Base-by-base conservation (phyloP, 352 stramenopile species). In the Aphanomyces stellatus region DNA sequence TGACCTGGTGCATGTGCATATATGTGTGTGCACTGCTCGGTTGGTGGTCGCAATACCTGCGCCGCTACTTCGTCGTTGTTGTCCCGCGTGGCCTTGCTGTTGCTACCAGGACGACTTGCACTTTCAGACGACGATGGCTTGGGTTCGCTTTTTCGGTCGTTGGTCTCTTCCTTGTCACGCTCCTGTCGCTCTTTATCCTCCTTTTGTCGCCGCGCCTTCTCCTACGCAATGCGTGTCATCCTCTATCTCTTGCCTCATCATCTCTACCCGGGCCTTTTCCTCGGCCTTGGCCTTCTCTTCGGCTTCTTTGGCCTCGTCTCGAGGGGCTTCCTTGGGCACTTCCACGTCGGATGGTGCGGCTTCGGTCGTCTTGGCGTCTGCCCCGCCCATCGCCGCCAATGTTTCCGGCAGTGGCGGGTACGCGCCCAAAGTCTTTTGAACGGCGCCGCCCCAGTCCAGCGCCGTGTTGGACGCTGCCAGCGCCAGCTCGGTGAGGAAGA, bases 401-500 rank as follows among this genome's bases (percentile, higher is more conserved):
- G 22, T 95, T 80, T 3, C 75, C 71, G 4, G 76, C 78, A 91
- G 60, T 19, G 82, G 83, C n/a, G 83, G 80, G 7, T 88, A 76
- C 59, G 87, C 88, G 4, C 74, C 65, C 5, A 92, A 73, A 3
- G 85, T 79, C 27, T 77, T 74, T 51, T 90, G 74, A 28, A 93
- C 78, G 0, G 85, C 82, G 19, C 78, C 78, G 2, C 59, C 65
- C 80, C 83, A 95, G 64, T 92, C 80, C 11, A 90, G 72, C 25
- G 79, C 80, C 24, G 74, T 51, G 68, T 91, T 79, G 35, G 75
- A 75, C 19, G 84, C 82, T 0, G 74, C 81, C 27, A 75, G 71
- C 3, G 81, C 87, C 30, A 95, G 73, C 6, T 76, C 76, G 59
- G 89, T 83, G 15, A 96, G 71, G 41, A 95, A 77, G 10, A 89